Conservation (phyloP, 1,139 yeast species). For the Yamadazyma kanchanaburiensis region DNA sequence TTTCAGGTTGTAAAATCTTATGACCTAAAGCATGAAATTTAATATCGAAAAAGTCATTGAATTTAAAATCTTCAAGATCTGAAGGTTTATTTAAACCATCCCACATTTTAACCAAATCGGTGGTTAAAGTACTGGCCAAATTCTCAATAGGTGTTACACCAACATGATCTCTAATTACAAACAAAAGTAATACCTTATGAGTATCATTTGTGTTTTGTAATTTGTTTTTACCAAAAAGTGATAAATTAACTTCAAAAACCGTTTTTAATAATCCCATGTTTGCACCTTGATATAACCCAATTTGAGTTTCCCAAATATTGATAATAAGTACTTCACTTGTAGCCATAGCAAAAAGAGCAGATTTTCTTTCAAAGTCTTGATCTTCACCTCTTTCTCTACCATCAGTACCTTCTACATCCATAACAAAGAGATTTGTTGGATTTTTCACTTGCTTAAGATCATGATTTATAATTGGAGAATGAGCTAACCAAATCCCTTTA, state of each 20-base stretch:
- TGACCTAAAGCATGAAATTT: constrained; percentile 82
- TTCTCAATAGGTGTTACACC: constrained; percentile 83
- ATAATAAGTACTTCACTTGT: constrained; percentile 88
- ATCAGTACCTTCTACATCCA: constrained; percentile 98
- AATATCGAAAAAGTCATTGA: constrained; percentile 81
- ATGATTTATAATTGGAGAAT: constrained; percentile 42
- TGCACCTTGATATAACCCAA: constrained; percentile 96
- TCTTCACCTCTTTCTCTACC: constrained; percentile 98
- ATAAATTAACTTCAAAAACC: constrained; percentile 90
- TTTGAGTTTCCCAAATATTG: constrained; percentile 96
- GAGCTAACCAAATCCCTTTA: constrained; percentile 92
- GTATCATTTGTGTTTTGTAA: constrained; percentile 29
- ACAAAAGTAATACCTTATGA: constrained; percentile 73
- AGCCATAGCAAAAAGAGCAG: constrained; percentile 90
- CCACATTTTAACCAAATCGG: constrained; percentile 82
- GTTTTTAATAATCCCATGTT: constrained; percentile 94
- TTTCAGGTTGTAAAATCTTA: constrained; percentile 74
- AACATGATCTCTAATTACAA: constrained; percentile 89
- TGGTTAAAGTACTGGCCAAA: constrained; percentile 61
- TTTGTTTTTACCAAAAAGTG: constrained; percentile 59
- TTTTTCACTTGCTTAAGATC: constrained; percentile 13
- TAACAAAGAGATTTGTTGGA: constrained; percentile 58
- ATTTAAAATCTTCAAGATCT: constrained; percentile 47
- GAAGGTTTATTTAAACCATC: constrained; percentile 68
- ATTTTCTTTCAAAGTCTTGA: constrained; percentile 95